phyloP scores from a whole-genome alignment of 2,329 filamentous ascomycete species.

The Huntiella moniliformis region DNA sequence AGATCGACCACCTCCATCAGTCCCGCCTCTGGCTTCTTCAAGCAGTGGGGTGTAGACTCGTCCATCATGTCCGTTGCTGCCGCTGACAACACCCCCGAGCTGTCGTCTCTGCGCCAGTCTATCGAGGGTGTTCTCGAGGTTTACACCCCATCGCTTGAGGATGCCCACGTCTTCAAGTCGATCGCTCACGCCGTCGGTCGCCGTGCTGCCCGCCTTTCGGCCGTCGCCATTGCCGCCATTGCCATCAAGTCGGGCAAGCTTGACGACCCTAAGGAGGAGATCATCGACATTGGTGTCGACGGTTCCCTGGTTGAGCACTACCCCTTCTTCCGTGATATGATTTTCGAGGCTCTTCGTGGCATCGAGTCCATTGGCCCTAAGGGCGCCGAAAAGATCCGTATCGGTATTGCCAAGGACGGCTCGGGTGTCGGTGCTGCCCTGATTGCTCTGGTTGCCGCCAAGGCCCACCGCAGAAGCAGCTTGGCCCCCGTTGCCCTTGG shows the following conservation, averaged over 20 bases:
- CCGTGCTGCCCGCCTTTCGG: slow-evolving; percentile 71
- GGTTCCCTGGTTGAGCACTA: slow-evolving; percentile 92
- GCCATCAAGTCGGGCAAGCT: slow-evolving; percentile 66
- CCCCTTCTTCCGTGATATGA: slow-evolving; percentile 74
- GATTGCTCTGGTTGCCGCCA: slow-evolving; percentile 73
- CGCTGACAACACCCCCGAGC: slow-evolving; percentile 54
- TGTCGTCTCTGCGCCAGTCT: slow-evolving; percentile 56
- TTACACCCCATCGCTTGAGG: slow-evolving; percentile 57
- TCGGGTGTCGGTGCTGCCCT: slow-evolving; percentile 62
- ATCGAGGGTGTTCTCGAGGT: slow-evolving; percentile 62
- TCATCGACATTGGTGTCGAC: slow-evolving; percentile 82
- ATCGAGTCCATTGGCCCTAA: slow-evolving; percentile 59
- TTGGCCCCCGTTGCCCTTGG: slow-evolving; percentile 8
- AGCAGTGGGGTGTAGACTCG: slow-evolving; percentile 80
- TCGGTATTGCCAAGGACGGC: slow-evolving; percentile 93
- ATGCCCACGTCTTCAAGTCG: slow-evolving; percentile 72
- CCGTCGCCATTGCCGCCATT: slow-evolving; percentile 71
- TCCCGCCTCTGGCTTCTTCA: slow-evolving; percentile 47
- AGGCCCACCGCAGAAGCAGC: slow-evolving; percentile 10
- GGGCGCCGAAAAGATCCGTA: slow-evolving; percentile 72
- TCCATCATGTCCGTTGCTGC: slow-evolving; percentile 76
- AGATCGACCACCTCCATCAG: slow-evolving; percentile 51
- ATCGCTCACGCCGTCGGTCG: slow-evolving; percentile 71
- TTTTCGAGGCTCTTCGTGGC: slow-evolving; percentile 61
- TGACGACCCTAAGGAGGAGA: slow-evolving; percentile 40